Conservation (phyloP, 768 basidiomycete genomes). For the Hericium coralloides region DNA sequence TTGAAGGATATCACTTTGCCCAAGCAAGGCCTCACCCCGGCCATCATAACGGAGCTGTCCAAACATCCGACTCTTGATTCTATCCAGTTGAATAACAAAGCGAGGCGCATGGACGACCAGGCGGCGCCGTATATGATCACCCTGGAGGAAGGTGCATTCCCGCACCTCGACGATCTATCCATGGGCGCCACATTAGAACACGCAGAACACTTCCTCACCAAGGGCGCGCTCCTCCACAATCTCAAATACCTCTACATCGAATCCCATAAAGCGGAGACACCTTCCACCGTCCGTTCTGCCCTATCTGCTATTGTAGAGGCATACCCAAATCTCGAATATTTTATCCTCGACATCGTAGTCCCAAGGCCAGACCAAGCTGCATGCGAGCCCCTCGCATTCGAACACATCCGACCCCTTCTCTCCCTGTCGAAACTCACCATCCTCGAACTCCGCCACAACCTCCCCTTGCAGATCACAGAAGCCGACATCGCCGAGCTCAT, state of each 20-base stretch:
- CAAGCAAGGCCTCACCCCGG: constrained; percentile 2
- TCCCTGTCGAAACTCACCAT: constrained; percentile 7
- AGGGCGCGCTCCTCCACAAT: constrained; percentile 6
- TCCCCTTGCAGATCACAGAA: constrained; percentile 12
- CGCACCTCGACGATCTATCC: constrained; percentile 8
- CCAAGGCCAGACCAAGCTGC: not conserved
- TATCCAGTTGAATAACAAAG: constrained; percentile 8
- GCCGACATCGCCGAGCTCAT: constrained; percentile 8
- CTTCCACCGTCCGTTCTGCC: constrained; percentile 3
- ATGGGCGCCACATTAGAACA: constrained; percentile 9
- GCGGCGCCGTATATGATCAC: not conserved
- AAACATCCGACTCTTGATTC: constrained; percentile 6
- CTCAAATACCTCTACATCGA: constrained; percentile 7
- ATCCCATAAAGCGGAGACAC: constrained; percentile 1
- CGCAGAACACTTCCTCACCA: constrained; percentile 9
- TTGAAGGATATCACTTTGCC: constrained; percentile 5
- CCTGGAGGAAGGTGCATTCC: constrained; percentile 8
- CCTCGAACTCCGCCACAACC: constrained; percentile 14
- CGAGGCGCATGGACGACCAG: not conserved
- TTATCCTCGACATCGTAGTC: constrained; percentile 10
- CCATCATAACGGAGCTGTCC: constrained; percentile 4
- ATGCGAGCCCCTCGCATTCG: constrained; percentile 3
- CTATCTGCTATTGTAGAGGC: constrained; percentile 5
- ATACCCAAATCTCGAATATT: constrained; percentile 7
- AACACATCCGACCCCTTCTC: constrained; percentile 8